A percentile compares a stretch with the other conserved stretches of the same genome.
Conservation (phyloP, 2,329 filamentous ascomycete genomes). For the Monilinia aucupariae region DNA sequence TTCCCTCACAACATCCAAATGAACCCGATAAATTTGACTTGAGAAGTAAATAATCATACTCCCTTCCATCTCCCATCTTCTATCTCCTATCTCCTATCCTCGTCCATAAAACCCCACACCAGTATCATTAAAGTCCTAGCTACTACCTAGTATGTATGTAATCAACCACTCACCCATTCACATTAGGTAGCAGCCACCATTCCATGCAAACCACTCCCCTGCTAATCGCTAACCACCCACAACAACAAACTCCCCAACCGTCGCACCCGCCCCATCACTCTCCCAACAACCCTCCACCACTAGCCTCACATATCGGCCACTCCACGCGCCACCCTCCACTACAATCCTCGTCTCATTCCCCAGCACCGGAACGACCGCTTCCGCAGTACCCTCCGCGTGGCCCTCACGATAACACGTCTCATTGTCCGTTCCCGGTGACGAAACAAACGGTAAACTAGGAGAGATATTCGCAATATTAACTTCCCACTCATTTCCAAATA, state of each 20-base stretch:
- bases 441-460: constrained; percentile 30
- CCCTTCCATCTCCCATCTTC: too few species aligned
- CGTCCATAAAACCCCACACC: too few species aligned
- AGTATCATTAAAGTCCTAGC: too few species aligned
- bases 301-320: constrained; percentile 36
- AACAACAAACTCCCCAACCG: constrained; percentile 47
- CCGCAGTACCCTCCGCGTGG: constrained; percentile 6
- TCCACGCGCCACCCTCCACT: constrained; percentile 31
- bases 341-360: constrained; percentile 32
- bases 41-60: too few species aligned
- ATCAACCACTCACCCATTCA: too few species aligned
- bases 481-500: constrained; percentile 20
- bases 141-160: too few species aligned
- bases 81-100: too few species aligned
- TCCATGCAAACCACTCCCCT: too few species aligned
- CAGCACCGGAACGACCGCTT: constrained; percentile 27
- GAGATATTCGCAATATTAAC: constrained; percentile 25
- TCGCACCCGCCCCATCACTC: constrained; percentile 41
- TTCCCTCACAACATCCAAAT: too few species aligned
- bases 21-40: too few species aligned
- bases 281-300: constrained; percentile 44
- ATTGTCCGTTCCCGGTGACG: not conserved
- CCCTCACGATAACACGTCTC: constrained; percentile 26
- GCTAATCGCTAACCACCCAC: not conserved
- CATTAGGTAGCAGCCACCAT: too few species aligned